These are phyloP conservation scores for Populus hybrid DNA, from an alignment of 441 rosid genomes.

Conservation along the genomic window DNA sequence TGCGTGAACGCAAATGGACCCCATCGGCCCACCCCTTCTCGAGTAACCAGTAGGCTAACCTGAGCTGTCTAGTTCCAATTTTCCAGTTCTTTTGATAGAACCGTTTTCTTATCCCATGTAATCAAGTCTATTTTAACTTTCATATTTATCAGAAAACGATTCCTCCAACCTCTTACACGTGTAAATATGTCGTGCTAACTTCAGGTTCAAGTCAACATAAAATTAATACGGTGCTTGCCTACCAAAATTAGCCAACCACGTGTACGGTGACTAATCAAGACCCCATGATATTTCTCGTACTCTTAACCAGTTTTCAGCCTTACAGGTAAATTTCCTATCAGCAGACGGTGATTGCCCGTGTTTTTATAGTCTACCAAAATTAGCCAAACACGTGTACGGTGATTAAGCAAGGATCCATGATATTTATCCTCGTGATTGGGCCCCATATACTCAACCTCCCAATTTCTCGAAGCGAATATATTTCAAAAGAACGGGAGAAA, in stretches of 20 bases:
- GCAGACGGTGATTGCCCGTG: no score
- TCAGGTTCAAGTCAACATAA: neutral
- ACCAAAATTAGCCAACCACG: no score
- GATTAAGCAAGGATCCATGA: neutral
- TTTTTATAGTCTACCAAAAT: no score
- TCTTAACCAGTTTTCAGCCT: neutral
- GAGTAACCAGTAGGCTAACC: neutral
- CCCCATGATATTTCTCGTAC: no score
- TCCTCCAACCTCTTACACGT: conserved; percentile 2
- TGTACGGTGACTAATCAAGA: no score
- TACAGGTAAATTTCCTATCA: no score
- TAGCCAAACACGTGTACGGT: neutral
- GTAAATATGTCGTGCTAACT: conserved; percentile 8
- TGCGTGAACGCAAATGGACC: conserved; percentile 37
- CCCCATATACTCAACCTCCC: neutral
- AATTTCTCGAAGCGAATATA: neutral
- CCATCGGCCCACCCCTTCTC: neutral
- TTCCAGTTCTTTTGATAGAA: neutral
- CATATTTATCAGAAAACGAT: neutral
- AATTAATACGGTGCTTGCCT: no score
- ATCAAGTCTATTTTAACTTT: neutral
- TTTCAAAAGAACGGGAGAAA: neutral
- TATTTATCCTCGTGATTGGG: neutral
- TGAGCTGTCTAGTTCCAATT: neutral
- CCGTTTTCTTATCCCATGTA: neutral